Percentiles rank a stretch among this genome's conserved stretches.
These are phyloP conservation scores for Aschersonia sp. DNA, from an alignment of 2,329 filamentous ascomycete species.

Conservation along the genomic window DNA sequence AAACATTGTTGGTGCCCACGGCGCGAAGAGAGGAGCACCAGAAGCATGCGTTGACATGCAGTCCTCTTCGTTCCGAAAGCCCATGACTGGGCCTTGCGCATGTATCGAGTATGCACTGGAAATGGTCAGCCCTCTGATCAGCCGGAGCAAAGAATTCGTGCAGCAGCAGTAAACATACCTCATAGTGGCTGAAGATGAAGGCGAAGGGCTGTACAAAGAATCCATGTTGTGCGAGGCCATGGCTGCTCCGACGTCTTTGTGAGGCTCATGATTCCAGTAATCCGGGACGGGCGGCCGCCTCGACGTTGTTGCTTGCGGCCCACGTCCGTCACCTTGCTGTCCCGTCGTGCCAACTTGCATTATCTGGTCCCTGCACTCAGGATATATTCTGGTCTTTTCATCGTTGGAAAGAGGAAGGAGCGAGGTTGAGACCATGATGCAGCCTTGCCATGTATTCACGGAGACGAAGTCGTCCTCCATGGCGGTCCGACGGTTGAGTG, in stretches of 20 bases:
- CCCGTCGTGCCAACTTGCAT: background rate
- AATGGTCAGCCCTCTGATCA: background rate
- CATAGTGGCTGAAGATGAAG: background rate
- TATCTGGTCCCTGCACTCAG: background rate
- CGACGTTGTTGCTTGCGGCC: background rate
- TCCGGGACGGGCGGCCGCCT: constrained; percentile 1
- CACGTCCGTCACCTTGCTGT: background rate
- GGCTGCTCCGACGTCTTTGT: background rate
- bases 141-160: background rate
- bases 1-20: background rate
- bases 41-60: background rate
- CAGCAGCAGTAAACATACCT: background rate
- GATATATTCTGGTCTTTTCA: constrained; percentile 1
- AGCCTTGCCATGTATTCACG: constrained; percentile 4
- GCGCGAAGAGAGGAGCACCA: background rate
- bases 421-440: constrained; percentile 2
- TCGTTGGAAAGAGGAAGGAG: constrained; percentile 1
- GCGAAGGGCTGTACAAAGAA: background rate
- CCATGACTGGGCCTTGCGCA: background rate
- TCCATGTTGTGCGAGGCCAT: background rate
- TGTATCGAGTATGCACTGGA: background rate
- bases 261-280: constrained; percentile 1
- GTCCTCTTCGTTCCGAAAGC: constrained; percentile 1
- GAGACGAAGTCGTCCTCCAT: constrained; percentile 3
- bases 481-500: background rate